Evolutionary conservation across 2,329 filamentous ascomycete species (phyloP), one percentile per base, ranked within the genome.

Genomic region (Verticillium nubilum): DNA sequence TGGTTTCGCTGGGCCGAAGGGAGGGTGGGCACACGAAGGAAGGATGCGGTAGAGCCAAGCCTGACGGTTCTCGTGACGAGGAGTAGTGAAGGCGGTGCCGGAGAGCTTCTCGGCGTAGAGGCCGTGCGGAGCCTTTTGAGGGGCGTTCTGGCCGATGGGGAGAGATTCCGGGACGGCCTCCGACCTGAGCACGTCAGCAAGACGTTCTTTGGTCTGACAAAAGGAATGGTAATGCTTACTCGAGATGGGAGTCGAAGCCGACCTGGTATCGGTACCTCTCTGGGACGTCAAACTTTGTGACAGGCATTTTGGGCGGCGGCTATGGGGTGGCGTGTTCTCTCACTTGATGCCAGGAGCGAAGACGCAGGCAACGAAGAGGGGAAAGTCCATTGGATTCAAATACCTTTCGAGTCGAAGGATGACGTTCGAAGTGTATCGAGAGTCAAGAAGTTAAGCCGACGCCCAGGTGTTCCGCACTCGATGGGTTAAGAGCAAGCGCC

Each of bases 61-160:
- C 70, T 90, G 87, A 68, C 85, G 84, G 73, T 89, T 91, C 60
- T 88, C 82, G 69, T 84, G 78, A 28, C 89, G 79, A 0, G 88
- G 87, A 1, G 87, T 86, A 4, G 87, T 90, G 70, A 91, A 91
- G 29, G 88, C 80, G 1, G 86, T 89, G 7, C 88, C 88, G 0
- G 87, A 90, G 52, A 91, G 80, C 76, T 90, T 89, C 75, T 96
- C 92, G 28, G 91, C 86, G 74, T 95, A 95, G 28, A 96, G 85
- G 0, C 91, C 91, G 64, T 86, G 85, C 0, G 90, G 82, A 0
- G 87, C 87, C 69, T 92, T 91, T 71, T 96, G 91, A 0, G 92
- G 92, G 2, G 89, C 91, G 78, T 96, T 96, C 50, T 87, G 83
- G 56, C 83, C 91, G 60, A 91, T 70, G 9, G 92, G 91, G 5